phyloP scores from a whole-genome alignment of 495 filamentous ascomycete species.

The Cercophora newfieldiana region DNA sequence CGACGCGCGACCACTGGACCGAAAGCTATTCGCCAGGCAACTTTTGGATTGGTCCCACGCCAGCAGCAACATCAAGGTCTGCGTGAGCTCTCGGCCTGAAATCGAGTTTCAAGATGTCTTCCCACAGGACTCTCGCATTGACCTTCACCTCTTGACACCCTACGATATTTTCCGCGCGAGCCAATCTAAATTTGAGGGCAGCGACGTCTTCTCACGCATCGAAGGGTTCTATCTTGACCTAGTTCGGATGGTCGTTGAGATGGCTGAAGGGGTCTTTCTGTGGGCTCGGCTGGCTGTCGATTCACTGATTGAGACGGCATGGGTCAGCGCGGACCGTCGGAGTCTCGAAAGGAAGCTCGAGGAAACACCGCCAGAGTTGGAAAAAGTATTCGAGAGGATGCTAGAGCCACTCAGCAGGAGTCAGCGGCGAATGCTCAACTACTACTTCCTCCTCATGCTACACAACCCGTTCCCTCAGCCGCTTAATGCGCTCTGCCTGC shows the following conservation, averaged over 20 bases:
- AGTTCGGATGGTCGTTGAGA: not conserved
- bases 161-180: not conserved
- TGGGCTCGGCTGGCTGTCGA: not conserved
- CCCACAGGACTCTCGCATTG: not conserved
- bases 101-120: not conserved
- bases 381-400: not conserved
- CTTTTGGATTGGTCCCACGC: not conserved
- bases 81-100: not conserved
- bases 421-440: not conserved
- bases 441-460: not conserved
- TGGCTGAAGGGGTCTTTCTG: not conserved
- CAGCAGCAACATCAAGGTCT: not conserved
- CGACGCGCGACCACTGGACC: not conserved
- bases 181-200: not conserved
- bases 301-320: not conserved
- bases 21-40: not conserved
- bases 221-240: not conserved
- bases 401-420: not conserved
- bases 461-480: not conserved
- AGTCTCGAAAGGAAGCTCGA: not conserved
- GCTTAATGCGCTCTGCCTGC: not conserved
- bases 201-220: not conserved
- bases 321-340: not conserved
- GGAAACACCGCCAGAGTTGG: not conserved
- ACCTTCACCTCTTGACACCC: not conserved